Evolutionary conservation across 1,139 yeast genomes (phyloP).

Genomic region (Suhomyces terraborum): DNA sequence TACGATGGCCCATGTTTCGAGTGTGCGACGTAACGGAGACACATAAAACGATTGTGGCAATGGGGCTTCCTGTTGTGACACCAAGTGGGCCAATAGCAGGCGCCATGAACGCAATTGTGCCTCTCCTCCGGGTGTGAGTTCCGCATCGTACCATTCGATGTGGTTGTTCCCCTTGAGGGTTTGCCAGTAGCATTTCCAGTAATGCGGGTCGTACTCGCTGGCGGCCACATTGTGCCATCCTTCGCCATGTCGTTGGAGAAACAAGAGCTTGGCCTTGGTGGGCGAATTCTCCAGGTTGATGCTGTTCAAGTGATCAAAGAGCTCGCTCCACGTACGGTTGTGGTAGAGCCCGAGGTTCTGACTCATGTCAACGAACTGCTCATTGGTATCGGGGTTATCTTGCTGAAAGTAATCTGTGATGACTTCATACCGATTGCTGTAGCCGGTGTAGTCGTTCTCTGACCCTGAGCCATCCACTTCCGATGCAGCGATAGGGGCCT

Average conservation of each 20-base stretch:
- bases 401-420: constrained; percentile 25
- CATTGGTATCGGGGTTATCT: constrained; percentile 21
- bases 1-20: constrained; percentile 35
- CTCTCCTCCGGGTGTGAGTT: constrained; percentile 32
- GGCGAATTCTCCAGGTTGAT: constrained; percentile 9
- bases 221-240: constrained; percentile 43
- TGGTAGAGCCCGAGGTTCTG: constrained; percentile 24
- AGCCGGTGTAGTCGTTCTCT: background rate
- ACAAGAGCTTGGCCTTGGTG: constrained; percentile 29
- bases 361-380: constrained; percentile 17
- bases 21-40: constrained; percentile 39
- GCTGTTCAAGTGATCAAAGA: constrained; percentile 11
- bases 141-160: constrained; percentile 42
- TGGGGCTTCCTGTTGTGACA: constrained; percentile 27
- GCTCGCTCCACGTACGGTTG: constrained; percentile 22
- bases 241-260: constrained; percentile 45
- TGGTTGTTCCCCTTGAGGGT: constrained; percentile 31
- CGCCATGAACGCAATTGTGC: constrained; percentile 24
- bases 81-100: constrained; percentile 22
- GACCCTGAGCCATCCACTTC: background rate
- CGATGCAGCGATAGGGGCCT: background rate
- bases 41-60: constrained; percentile 33
- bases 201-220: constrained; percentile 17
- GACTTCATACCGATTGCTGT: constrained; percentile 13
- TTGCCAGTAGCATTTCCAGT: constrained; percentile 41